A percentile compares a stretch with the other conserved stretches of the same genome.
These are phyloP conservation scores for Coprinopsis marcescibilis DNA, from an alignment of 768 basidiomycete species.

Conservation along the genomic window DNA sequence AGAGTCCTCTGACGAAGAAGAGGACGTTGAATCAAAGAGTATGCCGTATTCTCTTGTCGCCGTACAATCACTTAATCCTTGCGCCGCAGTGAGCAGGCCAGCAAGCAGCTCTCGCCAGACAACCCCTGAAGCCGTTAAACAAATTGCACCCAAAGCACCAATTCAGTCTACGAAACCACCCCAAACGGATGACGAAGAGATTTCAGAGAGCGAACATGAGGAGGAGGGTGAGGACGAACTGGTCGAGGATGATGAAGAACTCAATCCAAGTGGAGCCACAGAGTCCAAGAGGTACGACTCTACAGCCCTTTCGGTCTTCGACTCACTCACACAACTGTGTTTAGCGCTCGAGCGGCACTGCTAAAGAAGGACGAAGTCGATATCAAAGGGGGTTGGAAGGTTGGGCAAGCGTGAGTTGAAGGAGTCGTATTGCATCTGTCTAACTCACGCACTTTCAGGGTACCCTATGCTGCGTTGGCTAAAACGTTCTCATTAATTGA, in stretches of 20 bases:
- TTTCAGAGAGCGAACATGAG: constrained; percentile 18
- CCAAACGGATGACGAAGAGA: constrained; percentile 5
- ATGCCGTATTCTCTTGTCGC: background rate
- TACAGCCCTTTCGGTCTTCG: background rate
- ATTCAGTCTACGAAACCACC: background rate
- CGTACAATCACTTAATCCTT: too few relatives aligned
- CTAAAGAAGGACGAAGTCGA: constrained; percentile 64
- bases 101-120: background rate
- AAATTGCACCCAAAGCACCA: background rate
- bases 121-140: background rate
- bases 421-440: background rate
- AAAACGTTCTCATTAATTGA: constrained; percentile 88
- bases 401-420: constrained; percentile 67
- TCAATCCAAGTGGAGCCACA: constrained; percentile 22
- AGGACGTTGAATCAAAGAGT: constrained; percentile 8
- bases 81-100: background rate
- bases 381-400: constrained; percentile 76
- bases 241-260: constrained; percentile 23
- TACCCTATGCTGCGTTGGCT: constrained; percentile 91
- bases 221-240: constrained; percentile 21
- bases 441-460: constrained; percentile 37
- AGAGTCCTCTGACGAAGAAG: constrained; percentile 50
- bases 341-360: constrained; percentile 65
- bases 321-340: constrained; percentile 3
- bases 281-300: constrained; percentile 57